Evolutionary conservation across 495 filamentous ascomycete species (phyloP).

Genomic region (Neurospora sp.): DNA sequence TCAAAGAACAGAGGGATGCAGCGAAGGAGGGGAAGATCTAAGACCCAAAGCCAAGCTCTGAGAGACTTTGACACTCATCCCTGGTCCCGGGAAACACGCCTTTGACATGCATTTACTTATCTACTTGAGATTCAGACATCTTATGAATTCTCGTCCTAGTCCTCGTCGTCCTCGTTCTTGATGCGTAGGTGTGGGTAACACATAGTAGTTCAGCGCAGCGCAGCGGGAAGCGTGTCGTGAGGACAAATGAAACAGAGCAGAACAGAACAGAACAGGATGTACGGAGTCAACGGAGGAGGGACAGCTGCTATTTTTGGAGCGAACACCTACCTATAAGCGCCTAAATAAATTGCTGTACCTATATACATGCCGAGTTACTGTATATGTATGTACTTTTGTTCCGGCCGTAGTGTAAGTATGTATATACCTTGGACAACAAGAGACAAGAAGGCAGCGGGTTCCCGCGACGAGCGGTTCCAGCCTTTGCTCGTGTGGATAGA

Average conservation of each 20-base stretch:
- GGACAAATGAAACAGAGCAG: too few species aligned
- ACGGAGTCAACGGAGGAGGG: too few species aligned
- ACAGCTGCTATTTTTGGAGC: not conserved
- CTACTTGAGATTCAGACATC: too few species aligned
- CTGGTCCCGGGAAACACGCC: not conserved
- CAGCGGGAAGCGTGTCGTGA: too few species aligned
- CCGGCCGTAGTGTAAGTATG: too few species aligned
- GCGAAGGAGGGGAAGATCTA: not conserved
- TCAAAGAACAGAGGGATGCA: not conserved
- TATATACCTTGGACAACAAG: not conserved
- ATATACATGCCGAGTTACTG: not conserved
- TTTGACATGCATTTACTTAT: not conserved
- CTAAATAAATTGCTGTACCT: not conserved
- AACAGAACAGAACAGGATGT: too few species aligned
- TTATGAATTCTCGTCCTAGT: too few species aligned
- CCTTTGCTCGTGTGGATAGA: not conserved
- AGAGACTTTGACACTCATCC: not conserved
- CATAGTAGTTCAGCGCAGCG: too few species aligned
- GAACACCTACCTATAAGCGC: not conserved
- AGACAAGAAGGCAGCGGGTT: not conserved
- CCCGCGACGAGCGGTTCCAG: not conserved
- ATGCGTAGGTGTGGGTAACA: too few species aligned
- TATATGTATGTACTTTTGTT: not conserved
- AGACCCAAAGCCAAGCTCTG: too few species aligned
- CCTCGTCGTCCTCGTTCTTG: too few species aligned